Evolutionary conservation across 139 green algal species (phyloP).

Genomic region (Coelastrella sp.): DNA sequence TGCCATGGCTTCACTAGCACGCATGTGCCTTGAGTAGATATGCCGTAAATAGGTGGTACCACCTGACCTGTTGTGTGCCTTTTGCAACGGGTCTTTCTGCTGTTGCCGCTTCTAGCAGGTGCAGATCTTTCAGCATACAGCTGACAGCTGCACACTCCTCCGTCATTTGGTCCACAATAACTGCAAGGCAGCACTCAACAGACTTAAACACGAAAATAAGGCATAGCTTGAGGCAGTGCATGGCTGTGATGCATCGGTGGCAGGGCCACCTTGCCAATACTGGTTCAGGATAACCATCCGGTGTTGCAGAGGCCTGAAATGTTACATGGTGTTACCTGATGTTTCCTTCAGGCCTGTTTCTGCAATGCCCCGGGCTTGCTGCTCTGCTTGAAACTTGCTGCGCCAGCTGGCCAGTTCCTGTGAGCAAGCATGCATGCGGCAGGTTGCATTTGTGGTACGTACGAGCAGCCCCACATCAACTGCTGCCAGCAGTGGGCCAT

Average conservation of each 20-base stretch:
- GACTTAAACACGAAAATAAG: too few species aligned
- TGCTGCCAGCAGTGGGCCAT: too few species aligned
- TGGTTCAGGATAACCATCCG: too few species aligned
- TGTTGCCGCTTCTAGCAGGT: not conserved
- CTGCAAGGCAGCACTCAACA: not conserved
- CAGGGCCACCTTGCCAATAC: not conserved
- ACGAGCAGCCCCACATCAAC: too few species aligned
- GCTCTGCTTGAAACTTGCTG: constrained; percentile 2
- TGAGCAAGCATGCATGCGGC: not conserved
- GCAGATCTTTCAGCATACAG: not conserved
- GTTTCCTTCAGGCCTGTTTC: constrained; percentile 19
- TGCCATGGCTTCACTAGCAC: too few species aligned
- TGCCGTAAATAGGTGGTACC: not conserved
- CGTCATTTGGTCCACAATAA: constrained; percentile 13
- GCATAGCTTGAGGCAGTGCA: too few species aligned
- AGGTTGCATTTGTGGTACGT: not conserved
- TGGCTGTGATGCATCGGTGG: not conserved
- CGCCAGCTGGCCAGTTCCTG: constrained; percentile 12
- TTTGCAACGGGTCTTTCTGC: not conserved
- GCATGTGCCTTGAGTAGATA: too few species aligned
- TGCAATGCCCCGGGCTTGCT: not conserved
- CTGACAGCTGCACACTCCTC: constrained; percentile 15
- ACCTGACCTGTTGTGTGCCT: not conserved
- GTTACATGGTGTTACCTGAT: not conserved
- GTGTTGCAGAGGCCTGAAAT: too few species aligned